These are phyloP conservation scores for Mycena pura DNA, from an alignment of 768 basidiomycete genomes.

Conservation along the genomic window DNA sequence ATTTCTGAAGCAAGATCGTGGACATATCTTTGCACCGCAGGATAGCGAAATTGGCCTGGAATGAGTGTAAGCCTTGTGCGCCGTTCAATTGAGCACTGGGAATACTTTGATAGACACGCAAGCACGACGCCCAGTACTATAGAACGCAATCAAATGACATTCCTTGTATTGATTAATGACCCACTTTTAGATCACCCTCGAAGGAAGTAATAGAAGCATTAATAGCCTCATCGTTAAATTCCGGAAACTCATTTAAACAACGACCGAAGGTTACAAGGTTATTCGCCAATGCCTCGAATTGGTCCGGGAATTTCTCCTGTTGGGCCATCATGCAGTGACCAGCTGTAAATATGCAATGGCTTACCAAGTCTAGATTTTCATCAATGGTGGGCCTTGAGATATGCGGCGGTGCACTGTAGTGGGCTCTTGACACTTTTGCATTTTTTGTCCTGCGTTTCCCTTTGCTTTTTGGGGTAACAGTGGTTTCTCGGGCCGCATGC, in stretches of 20 bases:
- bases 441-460: slow-evolving; percentile 39
- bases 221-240: slow-evolving; percentile 75
- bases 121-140: slow-evolving; percentile 83
- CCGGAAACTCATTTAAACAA: slow-evolving; percentile 80
- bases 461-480: slow-evolving; percentile 36
- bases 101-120: slow-evolving; percentile 66
- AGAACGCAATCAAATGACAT: not conserved
- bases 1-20: slow-evolving; percentile 78
- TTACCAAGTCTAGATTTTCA: slow-evolving; percentile 56
- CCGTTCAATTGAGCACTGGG: not conserved
- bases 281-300: slow-evolving; percentile 66
- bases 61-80: not conserved
- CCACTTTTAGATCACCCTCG: slow-evolving; percentile 71
- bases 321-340: too few relatives aligned
- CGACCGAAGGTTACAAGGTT: slow-evolving; percentile 73
- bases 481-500: slow-evolving; percentile 47
- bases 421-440: slow-evolving; percentile 36
- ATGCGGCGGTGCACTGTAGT: slow-evolving; percentile 52
- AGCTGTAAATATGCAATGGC: not conserved
- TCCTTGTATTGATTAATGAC: slow-evolving; percentile 12
- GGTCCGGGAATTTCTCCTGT: slow-evolving; percentile 68
- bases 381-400: slow-evolving; percentile 59
- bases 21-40: slow-evolving; percentile 75
- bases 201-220: slow-evolving; percentile 72
- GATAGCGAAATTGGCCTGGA: slow-evolving; percentile 76